Evolutionary conservation across 2,329 filamentous ascomycete species (phyloP).

Genomic region (Exophiala sp.): DNA sequence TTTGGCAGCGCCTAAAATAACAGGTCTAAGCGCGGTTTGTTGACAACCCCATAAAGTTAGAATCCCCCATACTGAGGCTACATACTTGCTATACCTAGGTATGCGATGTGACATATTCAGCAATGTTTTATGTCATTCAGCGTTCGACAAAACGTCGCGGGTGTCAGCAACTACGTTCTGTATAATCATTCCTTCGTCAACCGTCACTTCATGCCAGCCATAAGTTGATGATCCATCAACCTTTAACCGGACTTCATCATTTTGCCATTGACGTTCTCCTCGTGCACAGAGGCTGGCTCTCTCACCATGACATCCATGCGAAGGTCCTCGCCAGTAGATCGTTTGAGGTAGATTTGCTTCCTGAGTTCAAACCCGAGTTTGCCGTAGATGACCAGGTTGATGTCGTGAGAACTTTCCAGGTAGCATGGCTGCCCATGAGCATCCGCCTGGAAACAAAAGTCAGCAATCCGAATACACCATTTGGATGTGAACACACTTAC

Average conservation of each 20-base stretch:
- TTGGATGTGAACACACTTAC: conserved; percentile 40
- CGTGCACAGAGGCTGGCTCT: conserved; percentile 50
- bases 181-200: no score
- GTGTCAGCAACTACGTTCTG: no score
- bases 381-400: conserved; percentile 68
- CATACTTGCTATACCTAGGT: no score
- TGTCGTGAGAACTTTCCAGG: conserved; percentile 69
- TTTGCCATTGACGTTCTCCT: conserved; percentile 1
- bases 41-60: background rate
- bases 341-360: conserved; percentile 60
- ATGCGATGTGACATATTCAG: no score
- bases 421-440: conserved; percentile 66
- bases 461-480: background rate
- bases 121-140: no score
- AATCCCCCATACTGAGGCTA: no score
- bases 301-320: conserved; percentile 77
- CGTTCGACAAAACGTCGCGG: no score
- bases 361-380: conserved; percentile 70
- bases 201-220: no score
- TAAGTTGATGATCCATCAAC: no score
- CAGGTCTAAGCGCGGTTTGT: background rate
- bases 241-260: conserved; percentile 1
- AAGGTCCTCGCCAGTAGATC: conserved; percentile 49
- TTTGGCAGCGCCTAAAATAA: background rate
- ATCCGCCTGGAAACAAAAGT: conserved; percentile 55